Conservation (phyloP, 2,329 filamentous ascomycete genomes). For the Cordyceps tenuipes region DNA sequence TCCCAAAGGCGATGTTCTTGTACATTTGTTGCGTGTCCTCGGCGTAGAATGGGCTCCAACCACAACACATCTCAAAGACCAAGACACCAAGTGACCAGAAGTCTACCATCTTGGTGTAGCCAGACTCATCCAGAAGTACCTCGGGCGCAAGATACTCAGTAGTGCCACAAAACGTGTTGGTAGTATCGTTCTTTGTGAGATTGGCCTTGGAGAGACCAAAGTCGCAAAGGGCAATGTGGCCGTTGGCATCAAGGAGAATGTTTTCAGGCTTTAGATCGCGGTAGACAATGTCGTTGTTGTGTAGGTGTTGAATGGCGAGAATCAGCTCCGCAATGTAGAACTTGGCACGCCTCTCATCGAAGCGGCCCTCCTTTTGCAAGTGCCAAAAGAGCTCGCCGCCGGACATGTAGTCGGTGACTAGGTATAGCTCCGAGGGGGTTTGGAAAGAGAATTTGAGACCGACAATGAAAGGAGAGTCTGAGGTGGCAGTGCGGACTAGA, state of each 20-base stretch:
- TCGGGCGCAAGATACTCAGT: constrained; percentile 96
- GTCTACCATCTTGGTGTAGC: constrained; percentile 99
- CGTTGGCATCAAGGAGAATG: constrained; percentile 91
- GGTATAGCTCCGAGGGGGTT: constrained; percentile 88
- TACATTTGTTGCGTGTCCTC: constrained; percentile 99
- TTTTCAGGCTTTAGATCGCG: constrained; percentile 97
- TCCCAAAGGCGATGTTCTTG: constrained; percentile 99
- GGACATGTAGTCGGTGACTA: constrained; percentile 99
- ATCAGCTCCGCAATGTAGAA: constrained; percentile 99
- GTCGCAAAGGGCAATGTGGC: constrained; percentile 94
- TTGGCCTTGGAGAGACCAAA: constrained; percentile 98
- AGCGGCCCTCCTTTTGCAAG: constrained; percentile 91
- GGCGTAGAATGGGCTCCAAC: constrained; percentile 98
- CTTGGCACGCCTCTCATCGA: constrained; percentile 89
- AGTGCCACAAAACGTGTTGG: constrained; percentile 97
- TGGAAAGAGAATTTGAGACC: constrained; percentile 98
- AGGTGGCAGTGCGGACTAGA: constrained; percentile 87
- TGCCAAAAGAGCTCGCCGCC: constrained; percentile 98
- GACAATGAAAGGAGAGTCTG: constrained; percentile 95
- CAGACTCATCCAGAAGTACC: constrained; percentile 88
- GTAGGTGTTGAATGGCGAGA: constrained; percentile 85
- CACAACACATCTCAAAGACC: constrained; percentile 99
- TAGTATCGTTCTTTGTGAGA: constrained; percentile 91
- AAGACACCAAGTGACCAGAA: constrained; percentile 98
- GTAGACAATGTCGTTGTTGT: constrained; percentile 96